phyloP scores from a whole-genome alignment of 768 basidiomycete genomes.

The Clitopilus hobsonii region DNA sequence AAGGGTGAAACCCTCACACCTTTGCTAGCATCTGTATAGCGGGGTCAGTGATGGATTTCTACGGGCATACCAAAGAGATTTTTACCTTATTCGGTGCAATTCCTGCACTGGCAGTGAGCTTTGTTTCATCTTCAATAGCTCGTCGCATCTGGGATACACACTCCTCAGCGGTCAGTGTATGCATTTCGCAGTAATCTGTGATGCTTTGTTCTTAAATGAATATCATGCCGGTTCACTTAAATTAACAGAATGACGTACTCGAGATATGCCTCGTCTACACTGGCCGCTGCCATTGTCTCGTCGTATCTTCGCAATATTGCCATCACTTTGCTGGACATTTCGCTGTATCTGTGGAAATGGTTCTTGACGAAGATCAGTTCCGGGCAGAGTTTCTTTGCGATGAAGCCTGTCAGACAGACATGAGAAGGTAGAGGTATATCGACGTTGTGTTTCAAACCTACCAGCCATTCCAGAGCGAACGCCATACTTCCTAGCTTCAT shows the following conservation, averaged over 20 bases:
- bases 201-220: constrained; percentile 44
- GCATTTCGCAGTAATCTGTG: constrained; percentile 73
- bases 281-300: constrained; percentile 67
- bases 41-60: too few relatives aligned
- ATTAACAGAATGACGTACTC: constrained; percentile 51
- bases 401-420: constrained; percentile 54
- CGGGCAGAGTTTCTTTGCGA: constrained; percentile 92
- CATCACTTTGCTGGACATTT: constrained; percentile 75
- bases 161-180: constrained; percentile 58
- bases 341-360: constrained; percentile 57
- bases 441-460: constrained; percentile 23
- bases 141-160: constrained; percentile 79
- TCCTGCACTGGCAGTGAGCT: constrained; percentile 89
- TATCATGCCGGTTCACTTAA: neutral
- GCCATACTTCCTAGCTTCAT: constrained; percentile 87
- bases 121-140: constrained; percentile 71
- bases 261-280: constrained; percentile 88
- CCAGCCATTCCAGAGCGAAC: constrained; percentile 96
- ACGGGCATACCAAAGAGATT: constrained; percentile 14
- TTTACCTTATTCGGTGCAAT: constrained; percentile 93
- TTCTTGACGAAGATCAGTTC: constrained; percentile 68
- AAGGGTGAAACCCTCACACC: constrained; percentile 33
- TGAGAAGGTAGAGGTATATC: neutral
- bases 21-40: constrained; percentile 96
- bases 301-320: constrained; percentile 65